Evolutionary conservation across 345 rosid genomes (phyloP).

Genomic region (Euphorbia tirucalli): DNA sequence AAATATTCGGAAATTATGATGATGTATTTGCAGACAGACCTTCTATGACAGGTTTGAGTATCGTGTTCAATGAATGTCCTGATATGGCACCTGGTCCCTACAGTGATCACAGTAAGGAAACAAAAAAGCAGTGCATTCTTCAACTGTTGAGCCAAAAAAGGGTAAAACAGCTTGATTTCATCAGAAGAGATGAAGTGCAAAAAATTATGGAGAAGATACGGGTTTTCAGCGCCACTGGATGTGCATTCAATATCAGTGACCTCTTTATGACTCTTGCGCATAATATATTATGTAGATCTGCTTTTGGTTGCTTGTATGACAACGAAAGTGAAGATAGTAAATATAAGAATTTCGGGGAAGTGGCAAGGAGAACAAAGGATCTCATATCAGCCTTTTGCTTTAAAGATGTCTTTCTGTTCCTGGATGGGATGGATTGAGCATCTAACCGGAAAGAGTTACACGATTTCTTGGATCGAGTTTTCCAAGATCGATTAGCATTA

Average conservation of each 20-base stretch:
- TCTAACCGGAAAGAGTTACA: neutral
- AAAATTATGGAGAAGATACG: slow-evolving; percentile 5
- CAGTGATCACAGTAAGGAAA: slow-evolving; percentile 25
- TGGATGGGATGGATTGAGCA: slow-evolving; percentile 16
- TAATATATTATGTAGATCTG: slow-evolving; percentile 9
- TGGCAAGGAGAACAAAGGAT: slow-evolving; percentile 2
- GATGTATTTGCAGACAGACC: slow-evolving; percentile 20
- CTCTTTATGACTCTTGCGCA: slow-evolving; percentile 6
- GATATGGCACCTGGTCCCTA: slow-evolving; percentile 22
- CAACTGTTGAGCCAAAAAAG: slow-evolving; percentile 22
- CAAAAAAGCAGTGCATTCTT: slow-evolving; percentile 16
- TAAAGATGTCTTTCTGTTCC: slow-evolving; percentile 4
- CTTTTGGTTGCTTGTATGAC: slow-evolving; percentile 13
- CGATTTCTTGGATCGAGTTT: slow-evolving; percentile 14
- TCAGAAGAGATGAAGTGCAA: slow-evolving; percentile 13
- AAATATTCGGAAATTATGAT: slow-evolving; percentile 19
- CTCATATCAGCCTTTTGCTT: neutral
- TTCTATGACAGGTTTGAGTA: neutral
- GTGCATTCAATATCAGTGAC: slow-evolving; percentile 15
- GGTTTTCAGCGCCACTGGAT: neutral
- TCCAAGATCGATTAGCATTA: neutral
- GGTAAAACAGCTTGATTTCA: slow-evolving; percentile 15
- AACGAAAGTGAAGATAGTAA: neutral
- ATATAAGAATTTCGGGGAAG: slow-evolving; percentile 6
- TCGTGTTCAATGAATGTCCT: slow-evolving; percentile 10